A percentile compares a stretch with the other conserved stretches of the same genome.
Evolutionary conservation across 192 early-diverging fungal genomes (phyloP).

Genomic region (Backusella sp.): DNA sequence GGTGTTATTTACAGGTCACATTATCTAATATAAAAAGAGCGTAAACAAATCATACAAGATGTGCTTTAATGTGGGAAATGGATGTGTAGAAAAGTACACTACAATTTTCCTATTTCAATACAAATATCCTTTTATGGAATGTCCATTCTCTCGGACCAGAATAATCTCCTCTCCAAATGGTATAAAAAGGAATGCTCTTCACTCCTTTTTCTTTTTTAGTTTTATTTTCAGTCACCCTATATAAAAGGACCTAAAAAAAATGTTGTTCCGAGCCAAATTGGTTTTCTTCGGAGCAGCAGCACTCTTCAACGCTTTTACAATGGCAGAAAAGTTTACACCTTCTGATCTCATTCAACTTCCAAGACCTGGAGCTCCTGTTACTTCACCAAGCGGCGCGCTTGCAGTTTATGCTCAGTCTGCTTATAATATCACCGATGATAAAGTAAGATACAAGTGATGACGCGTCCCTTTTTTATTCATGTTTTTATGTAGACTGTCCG

Average conservation of each 20-base stretch:
- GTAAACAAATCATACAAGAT: neutral
- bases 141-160: neutral
- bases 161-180: neutral
- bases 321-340: conserved; percentile 50
- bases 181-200: neutral
- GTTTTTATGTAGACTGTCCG: conserved; percentile 37
- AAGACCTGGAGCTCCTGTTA: conserved; percentile 47
- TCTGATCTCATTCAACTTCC: conserved; percentile 63
- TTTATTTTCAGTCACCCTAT: neutral
- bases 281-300: conserved; percentile 8
- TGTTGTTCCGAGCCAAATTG: conserved; percentile 2
- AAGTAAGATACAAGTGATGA: conserved; percentile 20
- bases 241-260: neutral
- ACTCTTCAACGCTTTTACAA: neutral
- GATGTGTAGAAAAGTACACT: neutral
- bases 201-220: neutral
- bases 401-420: conserved; percentile 61
- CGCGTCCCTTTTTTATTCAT: neutral
- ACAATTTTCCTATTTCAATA: neutral
- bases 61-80: neutral
- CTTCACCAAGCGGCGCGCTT: conserved; percentile 50
- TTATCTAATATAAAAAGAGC: neutral
- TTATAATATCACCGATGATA: conserved; percentile 52
- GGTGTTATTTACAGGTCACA: neutral
- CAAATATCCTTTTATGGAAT: neutral